A percentile compares a stretch with the other conserved stretches of the same genome.
Conservation (phyloP, 345 rosid genomes). For the Cochlearia excelsa region DNA sequence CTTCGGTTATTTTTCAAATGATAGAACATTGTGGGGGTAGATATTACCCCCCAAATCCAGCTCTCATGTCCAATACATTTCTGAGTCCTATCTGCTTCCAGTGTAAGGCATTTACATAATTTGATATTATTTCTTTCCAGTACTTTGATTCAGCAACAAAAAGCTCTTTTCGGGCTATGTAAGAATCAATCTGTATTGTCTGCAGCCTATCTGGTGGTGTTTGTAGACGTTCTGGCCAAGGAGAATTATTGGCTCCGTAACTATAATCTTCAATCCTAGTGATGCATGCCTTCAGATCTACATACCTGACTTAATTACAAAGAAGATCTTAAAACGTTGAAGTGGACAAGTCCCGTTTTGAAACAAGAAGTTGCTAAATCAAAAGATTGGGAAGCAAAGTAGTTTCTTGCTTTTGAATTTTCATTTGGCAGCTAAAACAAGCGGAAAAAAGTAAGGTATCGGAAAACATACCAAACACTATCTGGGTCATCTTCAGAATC, state of each 20-base stretch:
- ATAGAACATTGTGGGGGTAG: conserved; percentile 7
- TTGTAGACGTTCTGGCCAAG: conserved; percentile 84
- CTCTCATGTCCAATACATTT: conserved; percentile 98
- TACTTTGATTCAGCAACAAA: conserved; percentile 78
- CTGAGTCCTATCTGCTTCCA: conserved; percentile 84
- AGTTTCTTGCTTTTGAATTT: not conserved
- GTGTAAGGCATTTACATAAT: conserved; percentile 68
- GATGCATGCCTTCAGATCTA: conserved; percentile 82
- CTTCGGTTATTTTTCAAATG: not conserved
- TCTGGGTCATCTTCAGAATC: conserved; percentile 77
- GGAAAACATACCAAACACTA: conserved; percentile 66
- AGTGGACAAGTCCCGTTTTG: conserved; percentile 6
- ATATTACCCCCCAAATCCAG: conserved; percentile 89
- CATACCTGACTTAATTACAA: conserved; percentile 53
- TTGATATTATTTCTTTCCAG: conserved; percentile 76
- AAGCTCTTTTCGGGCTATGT: conserved; percentile 84
- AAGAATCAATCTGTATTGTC: conserved; percentile 77
- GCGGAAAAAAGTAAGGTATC: not conserved
- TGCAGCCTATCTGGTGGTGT: conserved; percentile 88
- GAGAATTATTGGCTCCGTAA: conserved; percentile 65
- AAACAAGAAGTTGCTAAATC: conserved; percentile 5
- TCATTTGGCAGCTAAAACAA: conserved; percentile 10
- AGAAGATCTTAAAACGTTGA: conserved; percentile 11
- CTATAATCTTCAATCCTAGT: conserved; percentile 78
- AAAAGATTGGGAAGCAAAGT: not conserved